Evolutionary conservation across 495 filamentous ascomycete genomes (phyloP).

Genomic region (Chlorociboria aeruginascens): DNA sequence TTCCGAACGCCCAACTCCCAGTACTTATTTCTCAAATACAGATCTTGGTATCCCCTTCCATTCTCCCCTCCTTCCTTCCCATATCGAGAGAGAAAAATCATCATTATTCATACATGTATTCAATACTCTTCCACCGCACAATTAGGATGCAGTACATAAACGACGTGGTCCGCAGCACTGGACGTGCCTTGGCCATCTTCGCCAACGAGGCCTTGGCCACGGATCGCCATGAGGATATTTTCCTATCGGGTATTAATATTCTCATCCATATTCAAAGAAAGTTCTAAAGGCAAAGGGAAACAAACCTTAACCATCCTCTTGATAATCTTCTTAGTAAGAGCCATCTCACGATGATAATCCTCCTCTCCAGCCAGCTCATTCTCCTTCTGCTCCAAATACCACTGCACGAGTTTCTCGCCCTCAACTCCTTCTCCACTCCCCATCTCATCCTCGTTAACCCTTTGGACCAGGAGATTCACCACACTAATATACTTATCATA

Average conservation of each 20-base stretch:
- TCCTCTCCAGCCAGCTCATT: constrained; percentile 69
- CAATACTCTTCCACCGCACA: constrained; percentile 62
- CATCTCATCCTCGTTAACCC: constrained; percentile 65
- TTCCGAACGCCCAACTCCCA: too few relatives aligned
- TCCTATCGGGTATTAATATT: constrained; percentile 46
- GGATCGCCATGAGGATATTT: constrained; percentile 82
- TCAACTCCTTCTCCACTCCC: constrained; percentile 77
- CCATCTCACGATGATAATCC: constrained; percentile 64
- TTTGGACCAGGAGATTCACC: constrained; percentile 68
- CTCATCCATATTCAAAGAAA: background rate
- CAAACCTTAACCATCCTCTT: constrained; percentile 94
- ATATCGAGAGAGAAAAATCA: too few relatives aligned
- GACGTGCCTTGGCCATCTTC: constrained; percentile 36
- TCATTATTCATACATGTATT: background rate
- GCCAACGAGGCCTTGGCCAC: constrained; percentile 64
- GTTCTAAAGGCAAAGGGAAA: constrained; percentile 7
- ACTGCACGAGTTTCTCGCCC: constrained; percentile 70
- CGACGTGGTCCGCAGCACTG: constrained; percentile 36
- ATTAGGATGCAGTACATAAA: constrained; percentile 94
- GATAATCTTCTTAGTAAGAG: constrained; percentile 73
- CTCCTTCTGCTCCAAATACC: constrained; percentile 94
- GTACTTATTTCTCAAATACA: too few relatives aligned
- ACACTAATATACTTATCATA: constrained; percentile 93
- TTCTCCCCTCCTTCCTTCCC: too few relatives aligned
- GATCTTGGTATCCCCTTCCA: too few relatives aligned